Evolutionary conservation across 495 filamentous ascomycete species (phyloP), one percentile per base, ranked within the genome.

Genomic region (Thozetella sp.): DNA sequence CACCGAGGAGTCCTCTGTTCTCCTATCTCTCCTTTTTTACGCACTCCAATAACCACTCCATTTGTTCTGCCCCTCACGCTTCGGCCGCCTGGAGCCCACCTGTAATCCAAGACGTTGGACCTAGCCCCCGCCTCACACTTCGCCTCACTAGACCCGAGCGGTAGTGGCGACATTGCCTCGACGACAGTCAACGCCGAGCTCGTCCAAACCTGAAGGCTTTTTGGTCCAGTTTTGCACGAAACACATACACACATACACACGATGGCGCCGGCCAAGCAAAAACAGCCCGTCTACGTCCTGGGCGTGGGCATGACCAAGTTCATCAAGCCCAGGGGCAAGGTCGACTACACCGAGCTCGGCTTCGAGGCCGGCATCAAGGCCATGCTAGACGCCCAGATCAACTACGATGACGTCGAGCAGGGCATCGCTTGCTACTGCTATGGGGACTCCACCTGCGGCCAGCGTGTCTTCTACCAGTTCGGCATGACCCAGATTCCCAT

Each of bases 221-320:
- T n/a, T n/a, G n/a, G n/a, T n/a, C n/a, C n/a, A n/a, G n/a, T n/a
- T n/a, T n/a, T n/a, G n/a, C n/a, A n/a, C n/a, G n/a, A n/a, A 11
- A 48, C 20, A 48, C 43, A 56, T 17, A 51, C 25, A 51, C 51
- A 20, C 51, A 55, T 56, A 56, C 37, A 48, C 25, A 70, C 62
- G 25, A 81, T 81, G 79, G 73, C 76, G 25, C 74, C 74, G n/a
- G n/a, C 10, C 67, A 78, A 76, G 56, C 67, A 74, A 37, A 76
- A 76, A 58, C 65, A 75, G 57, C 77, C 78, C 4, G 71, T 72
- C 65, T 98, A 97, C 80, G 91, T 98, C 71, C 86, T 98, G 30
- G 94, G 94, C 77, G 94, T 98, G 64, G 94, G 94, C 74, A 93
- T 98, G 88, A 99, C 95, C 77, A 96, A 96, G 75, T 99, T 99